These are phyloP conservation scores for Xylariaceae sp. DNA, from an alignment of 2,329 filamentous ascomycete species.

Conservation along the genomic window DNA sequence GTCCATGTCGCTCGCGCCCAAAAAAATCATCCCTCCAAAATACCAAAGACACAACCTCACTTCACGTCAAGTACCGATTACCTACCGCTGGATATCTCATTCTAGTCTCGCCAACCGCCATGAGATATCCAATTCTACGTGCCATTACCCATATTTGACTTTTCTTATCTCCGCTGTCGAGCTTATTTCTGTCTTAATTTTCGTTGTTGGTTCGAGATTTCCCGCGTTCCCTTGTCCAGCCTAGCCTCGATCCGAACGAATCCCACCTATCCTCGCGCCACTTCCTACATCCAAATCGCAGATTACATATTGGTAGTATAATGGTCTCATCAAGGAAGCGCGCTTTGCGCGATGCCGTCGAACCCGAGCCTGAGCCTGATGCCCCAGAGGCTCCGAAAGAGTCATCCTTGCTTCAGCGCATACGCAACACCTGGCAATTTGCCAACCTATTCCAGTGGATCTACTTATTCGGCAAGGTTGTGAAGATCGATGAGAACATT, in stretches of 20 bases:
- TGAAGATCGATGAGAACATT: conserved; percentile 87
- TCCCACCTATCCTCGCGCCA: conserved; percentile 6
- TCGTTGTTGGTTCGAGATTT: neutral
- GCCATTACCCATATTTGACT: conserved; percentile 7
- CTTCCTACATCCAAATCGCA: conserved; percentile 3
- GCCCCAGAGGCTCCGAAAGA: conserved; percentile 30
- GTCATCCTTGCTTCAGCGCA: conserved; percentile 58
- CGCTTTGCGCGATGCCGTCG: conserved; percentile 48
- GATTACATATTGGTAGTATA: conserved; percentile 12
- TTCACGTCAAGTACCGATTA: conserved; percentile 6
- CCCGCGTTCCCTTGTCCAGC: conserved; percentile 3
- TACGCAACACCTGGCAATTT: conserved; percentile 95
- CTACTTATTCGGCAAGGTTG: conserved; percentile 81
- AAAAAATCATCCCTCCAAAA: conserved; percentile 4
- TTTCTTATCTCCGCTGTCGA: conserved; percentile 19
- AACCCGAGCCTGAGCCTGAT: conserved; percentile 40
- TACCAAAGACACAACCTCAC: conserved; percentile 5
- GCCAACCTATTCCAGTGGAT: conserved; percentile 94
- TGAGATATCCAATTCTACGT: conserved; percentile 23
- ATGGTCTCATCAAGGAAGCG: conserved; percentile 55
- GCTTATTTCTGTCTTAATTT: neutral
- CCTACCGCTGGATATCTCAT: neutral
- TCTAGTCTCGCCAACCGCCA: conserved; percentile 7
- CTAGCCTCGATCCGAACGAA: neutral
- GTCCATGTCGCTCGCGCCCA: conserved; percentile 21